Conservation (phyloP, 1,139 yeast genomes). For the Zygosaccharomyces sapae region DNA sequence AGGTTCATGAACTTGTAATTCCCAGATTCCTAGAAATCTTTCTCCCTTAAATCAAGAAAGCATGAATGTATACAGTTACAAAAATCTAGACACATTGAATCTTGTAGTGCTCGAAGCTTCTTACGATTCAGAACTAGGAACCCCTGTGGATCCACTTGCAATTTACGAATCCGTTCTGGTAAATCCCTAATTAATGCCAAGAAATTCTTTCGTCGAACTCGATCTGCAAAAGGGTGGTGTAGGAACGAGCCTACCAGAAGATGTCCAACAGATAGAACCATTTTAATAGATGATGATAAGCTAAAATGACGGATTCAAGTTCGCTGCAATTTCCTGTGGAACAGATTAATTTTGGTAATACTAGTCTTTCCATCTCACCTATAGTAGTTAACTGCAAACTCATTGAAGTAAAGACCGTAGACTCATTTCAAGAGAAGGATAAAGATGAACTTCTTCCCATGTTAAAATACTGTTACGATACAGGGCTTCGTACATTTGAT, state of each 20-base stretch:
- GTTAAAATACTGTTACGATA: slow-evolving; percentile 42
- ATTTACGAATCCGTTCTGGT: not conserved
- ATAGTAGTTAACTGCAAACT: slow-evolving; percentile 56
- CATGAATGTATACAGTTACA: too few species aligned
- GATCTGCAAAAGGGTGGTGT: not conserved
- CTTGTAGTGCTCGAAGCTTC: too few species aligned
- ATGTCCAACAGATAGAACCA: not conserved
- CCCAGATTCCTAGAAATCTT: too few species aligned
- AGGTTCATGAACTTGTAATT: too few species aligned
- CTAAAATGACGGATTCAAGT: not conserved
- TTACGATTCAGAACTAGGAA: too few species aligned
- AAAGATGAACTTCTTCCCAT: slow-evolving; percentile 35
- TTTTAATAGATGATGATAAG: not conserved
- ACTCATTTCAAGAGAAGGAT: slow-evolving; percentile 41
- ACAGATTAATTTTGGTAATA: slow-evolving; percentile 24
- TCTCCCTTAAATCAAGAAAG: too few species aligned
- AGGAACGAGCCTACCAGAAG: not conserved
- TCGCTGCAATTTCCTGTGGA: slow-evolving; percentile 4
- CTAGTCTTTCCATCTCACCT: slow-evolving; percentile 45
- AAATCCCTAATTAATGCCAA: not conserved
- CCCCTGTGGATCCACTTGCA: not conserved
- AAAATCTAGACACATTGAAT: too few species aligned
- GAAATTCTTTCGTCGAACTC: not conserved
- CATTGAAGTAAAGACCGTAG: slow-evolving; percentile 47
- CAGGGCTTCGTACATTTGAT: slow-evolving; percentile 46